Conservation (phyloP, 805 yeast genomes). For the Blastobotrys muscicola region DNA sequence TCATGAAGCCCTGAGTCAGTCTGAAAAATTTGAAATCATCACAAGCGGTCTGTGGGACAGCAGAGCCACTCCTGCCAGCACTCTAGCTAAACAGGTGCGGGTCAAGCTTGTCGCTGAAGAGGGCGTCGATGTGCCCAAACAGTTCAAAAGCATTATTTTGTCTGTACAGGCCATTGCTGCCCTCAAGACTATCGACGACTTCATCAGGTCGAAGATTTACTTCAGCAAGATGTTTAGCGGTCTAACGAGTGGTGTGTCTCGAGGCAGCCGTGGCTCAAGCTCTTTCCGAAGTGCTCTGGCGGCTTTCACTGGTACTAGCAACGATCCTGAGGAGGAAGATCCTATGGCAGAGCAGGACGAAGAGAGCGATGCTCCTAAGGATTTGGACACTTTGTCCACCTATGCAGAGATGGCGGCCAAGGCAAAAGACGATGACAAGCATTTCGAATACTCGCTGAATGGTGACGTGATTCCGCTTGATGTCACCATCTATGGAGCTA, state of each 20-base stretch:
- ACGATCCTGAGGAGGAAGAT: conserved; percentile 9
- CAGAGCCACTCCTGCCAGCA: conserved; percentile 16
- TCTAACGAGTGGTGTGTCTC: not conserved
- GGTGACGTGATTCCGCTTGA: conserved; percentile 52
- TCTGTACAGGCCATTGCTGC: conserved; percentile 50
- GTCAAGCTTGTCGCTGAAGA: conserved; percentile 37
- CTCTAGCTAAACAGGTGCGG: conserved; percentile 61
- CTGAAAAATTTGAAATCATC: conserved; percentile 61
- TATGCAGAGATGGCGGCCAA: not conserved
- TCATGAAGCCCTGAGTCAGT: conserved; percentile 64
- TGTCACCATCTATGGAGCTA: conserved; percentile 69
- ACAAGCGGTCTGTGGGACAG: conserved; percentile 33
- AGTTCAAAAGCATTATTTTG: conserved; percentile 23
- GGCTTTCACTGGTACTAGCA: conserved; percentile 13
- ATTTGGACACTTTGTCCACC: not conserved
- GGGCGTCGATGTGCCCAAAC: conserved; percentile 11
- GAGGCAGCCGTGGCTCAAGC: conserved; percentile 1
- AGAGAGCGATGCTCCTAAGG: conserved; percentile 3
- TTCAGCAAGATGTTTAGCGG: conserved; percentile 4
- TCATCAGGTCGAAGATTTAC: conserved; percentile 32
- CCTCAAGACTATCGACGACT: conserved; percentile 36
- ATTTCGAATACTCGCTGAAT: conserved; percentile 48
- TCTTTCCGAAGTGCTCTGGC: conserved; percentile 11
- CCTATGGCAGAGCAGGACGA: conserved; percentile 1
- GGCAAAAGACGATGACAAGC: conserved; percentile 23